phyloP scores from a whole-genome alignment of 2,329 filamentous ascomycete genomes.

The Colletotrichum nymphaeae region DNA sequence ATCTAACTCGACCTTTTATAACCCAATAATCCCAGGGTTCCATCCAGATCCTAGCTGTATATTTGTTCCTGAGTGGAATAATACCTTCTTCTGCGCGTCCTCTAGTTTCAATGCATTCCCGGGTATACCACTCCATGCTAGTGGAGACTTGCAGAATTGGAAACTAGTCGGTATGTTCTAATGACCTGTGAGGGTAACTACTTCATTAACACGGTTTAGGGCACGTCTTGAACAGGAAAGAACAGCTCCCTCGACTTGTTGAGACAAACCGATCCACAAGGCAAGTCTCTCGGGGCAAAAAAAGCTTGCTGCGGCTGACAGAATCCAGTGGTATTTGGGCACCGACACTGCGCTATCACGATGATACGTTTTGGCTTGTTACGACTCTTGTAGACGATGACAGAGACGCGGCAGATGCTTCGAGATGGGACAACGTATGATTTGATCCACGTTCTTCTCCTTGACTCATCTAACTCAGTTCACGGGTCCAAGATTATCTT shows the following conservation, averaged over 20 bases:
- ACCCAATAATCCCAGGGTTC: constrained; percentile 62
- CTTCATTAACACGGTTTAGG: constrained; percentile 38
- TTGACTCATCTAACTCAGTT: neutral
- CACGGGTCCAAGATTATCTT: constrained; percentile 24
- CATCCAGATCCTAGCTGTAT: constrained; percentile 60
- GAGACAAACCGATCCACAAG: constrained; percentile 25
- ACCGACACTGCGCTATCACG: constrained; percentile 55
- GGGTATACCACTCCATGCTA: constrained; percentile 63
- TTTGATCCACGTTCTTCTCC: constrained; percentile 49
- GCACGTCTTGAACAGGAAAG: constrained; percentile 52
- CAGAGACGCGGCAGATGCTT: neutral
- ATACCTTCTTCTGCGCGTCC: constrained; percentile 61
- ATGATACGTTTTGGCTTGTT: constrained; percentile 50
- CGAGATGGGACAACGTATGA: constrained; percentile 16
- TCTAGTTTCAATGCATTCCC: constrained; percentile 66
- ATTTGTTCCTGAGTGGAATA: constrained; percentile 49
- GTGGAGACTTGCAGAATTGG: constrained; percentile 62
- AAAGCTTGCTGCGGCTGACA: constrained; percentile 36
- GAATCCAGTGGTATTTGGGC: constrained; percentile 57
- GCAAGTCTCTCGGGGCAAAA: neutral
- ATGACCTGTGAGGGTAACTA: no score
- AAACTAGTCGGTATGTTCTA: constrained; percentile 43
- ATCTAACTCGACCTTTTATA: constrained; percentile 44
- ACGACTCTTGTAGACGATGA: constrained; percentile 27
- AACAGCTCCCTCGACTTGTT: constrained; percentile 51